Evolutionary conservation across 2,329 filamentous ascomycete species (phyloP), one percentile per base, ranked within the genome.

Genomic region (Fusarium secorum): DNA sequence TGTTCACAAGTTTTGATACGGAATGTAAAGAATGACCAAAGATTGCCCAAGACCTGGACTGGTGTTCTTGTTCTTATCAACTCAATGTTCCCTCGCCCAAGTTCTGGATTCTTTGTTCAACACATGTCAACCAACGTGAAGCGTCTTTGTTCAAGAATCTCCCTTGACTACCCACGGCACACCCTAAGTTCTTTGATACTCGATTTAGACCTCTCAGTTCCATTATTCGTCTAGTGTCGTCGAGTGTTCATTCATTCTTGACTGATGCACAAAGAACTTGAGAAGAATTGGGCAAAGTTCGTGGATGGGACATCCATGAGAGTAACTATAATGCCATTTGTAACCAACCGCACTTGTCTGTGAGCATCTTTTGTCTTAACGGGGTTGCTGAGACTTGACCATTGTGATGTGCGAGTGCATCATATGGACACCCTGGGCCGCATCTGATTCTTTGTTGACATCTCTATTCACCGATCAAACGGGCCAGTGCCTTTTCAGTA

Each of bases 191-290:
- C 51, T 52, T 69, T 60, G 38, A 38, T 49, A 52, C 68, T 51
- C n/a, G 9, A 57, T 64, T 71, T 71, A 68, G 64, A 28, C 26
- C 5, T 17, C 15, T 17, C 11, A 15, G 32, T 59, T 39, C 52
- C 63, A 68, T 59, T 17, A 51, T 22, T 35, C 11, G 33, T 61
- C 20, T 11, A 24, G 18, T 48, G 24, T 20, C 11, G 9, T 18
- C 24, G 17, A 39, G 54, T 38, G 26, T 35, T n/a, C 26, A 33
- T 53, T 52, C 48, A 11, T 42, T 62, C 17, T 45, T 17, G 35
- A 28, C 26, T 36, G 22, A 38, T 30, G 4, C 22, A 71, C 68
- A 71, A 70, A 70, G 63, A 68, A 54, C 48, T 26, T 14, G 33
- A 28, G 22, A 35, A 36, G 32, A 32, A 32, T 28, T 33, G 26